These are phyloP conservation scores for Calycina marina DNA, from an alignment of 2,329 filamentous ascomycete species.

Conservation along the genomic window DNA sequence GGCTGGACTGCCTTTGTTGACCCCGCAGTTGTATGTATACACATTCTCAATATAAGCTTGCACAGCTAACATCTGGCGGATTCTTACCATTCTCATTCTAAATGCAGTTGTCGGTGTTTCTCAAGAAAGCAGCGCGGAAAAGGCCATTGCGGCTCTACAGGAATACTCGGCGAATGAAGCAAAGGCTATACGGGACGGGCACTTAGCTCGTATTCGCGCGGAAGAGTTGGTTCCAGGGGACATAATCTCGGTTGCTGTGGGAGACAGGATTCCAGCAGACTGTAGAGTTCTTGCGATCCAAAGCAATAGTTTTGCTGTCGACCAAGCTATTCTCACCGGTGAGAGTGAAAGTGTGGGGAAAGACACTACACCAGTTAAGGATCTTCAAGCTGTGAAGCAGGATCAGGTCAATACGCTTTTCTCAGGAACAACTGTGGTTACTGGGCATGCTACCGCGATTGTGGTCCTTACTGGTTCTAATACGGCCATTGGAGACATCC, in stretches of 20 bases:
- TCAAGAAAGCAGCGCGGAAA: constrained; percentile 96
- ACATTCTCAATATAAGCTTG: neutral
- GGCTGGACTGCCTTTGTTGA: constrained; percentile 98
- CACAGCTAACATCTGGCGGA: constrained; percentile 35
- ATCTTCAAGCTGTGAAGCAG: constrained; percentile 82
- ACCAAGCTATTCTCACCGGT: constrained; percentile 93
- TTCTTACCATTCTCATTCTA: constrained; percentile 89
- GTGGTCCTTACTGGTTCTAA: constrained; percentile 80
- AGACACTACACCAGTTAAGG: constrained; percentile 53
- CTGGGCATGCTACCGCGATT: constrained; percentile 78
- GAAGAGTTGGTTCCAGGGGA: constrained; percentile 94
- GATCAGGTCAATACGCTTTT: constrained; percentile 97
- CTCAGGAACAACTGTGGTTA: constrained; percentile 94
- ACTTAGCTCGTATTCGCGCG: constrained; percentile 74
- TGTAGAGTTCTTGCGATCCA: constrained; percentile 81
- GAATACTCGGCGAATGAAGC: constrained; percentile 99
- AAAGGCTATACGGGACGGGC: constrained; percentile 70
- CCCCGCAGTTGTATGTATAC: constrained; percentile 66
- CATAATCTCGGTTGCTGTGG: constrained; percentile 74
- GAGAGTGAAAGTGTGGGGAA: constrained; percentile 97
- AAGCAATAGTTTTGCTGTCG: constrained; percentile 93
- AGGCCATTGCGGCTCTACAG: constrained; percentile 93
- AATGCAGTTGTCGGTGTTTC: constrained; percentile 96
- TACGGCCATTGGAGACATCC: constrained; percentile 95
- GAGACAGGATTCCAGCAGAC: constrained; percentile 87